Evolutionary conservation across 2,329 filamentous ascomycete species (phyloP), one percentile per base, ranked within the genome.

Genomic region (Neonectria punicea): DNA sequence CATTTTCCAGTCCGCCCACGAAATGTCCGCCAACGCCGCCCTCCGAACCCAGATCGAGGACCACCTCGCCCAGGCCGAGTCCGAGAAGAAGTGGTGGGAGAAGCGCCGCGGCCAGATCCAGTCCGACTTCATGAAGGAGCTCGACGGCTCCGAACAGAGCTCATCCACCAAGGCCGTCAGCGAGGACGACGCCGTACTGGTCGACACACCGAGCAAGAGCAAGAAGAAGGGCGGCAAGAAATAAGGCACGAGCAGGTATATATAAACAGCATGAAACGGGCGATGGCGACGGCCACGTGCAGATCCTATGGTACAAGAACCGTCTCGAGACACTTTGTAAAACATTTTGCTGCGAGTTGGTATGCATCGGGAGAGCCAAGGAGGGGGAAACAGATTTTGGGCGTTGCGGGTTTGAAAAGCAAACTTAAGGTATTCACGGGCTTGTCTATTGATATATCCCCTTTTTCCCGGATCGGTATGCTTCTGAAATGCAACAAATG

Each of bases 1-100:
- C 61, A 98, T 99, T 79, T 99, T 99, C 87, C 96, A 99, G 80
- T 94, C 93, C 50, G 96, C 96, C 60, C 97, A 97, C 80, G 96
- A 99, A 81, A 98, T 99, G 81, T 90, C 92, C 64, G 91, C 93
- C 76, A 98, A 98, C 82, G 87, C 88, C 46, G 82, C 90, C 51
- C 87, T 97, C 75, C 92, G 93, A 70, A 85, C 90, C 70, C 88
- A 90, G 54, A 85, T 97, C 20, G 87, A 90, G 51, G 91, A 94
- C 67, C 89, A 97, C 63, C 90, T 94, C 73, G 82, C 84, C 30
- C 91, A 93, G 75, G 84, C 89, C 2, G 85, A 87, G 10, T 83
- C 89, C 44, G 96, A 98, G 82, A 93, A 92, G 82, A 86, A 91
- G 75, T 97, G 94, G 93, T 99, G 96, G 96, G 93, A 93, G 78